These are phyloP conservation scores for Obba rivulosa DNA, from an alignment of 768 basidiomycete genomes.

Conservation along the genomic window DNA sequence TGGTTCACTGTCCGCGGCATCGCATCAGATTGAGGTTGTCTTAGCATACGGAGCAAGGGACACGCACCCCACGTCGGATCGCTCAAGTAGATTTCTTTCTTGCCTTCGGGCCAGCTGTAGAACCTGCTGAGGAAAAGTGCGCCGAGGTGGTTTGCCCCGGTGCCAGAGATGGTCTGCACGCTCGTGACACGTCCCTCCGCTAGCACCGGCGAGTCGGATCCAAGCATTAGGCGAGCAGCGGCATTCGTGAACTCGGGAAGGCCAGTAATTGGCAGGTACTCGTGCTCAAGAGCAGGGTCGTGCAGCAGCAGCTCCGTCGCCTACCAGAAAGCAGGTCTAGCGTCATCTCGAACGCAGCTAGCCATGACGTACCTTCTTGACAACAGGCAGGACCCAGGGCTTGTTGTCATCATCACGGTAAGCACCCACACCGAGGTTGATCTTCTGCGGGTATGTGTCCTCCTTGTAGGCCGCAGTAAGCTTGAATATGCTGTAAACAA, in stretches of 20 bases:
- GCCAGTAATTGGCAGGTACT: constrained; percentile 90
- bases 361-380: constrained; percentile 61
- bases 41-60: background rate
- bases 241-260: constrained; percentile 75
- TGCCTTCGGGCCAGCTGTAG: constrained; percentile 54
- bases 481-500: constrained; percentile 70
- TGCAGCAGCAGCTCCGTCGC: constrained; percentile 66
- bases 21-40: background rate
- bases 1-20: constrained; percentile 65
- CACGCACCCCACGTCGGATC: constrained; percentile 91
- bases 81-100: constrained; percentile 76
- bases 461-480: constrained; percentile 86
- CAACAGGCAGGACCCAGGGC: constrained; percentile 89
- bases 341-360: background rate
- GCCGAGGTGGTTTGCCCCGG: constrained; percentile 92
- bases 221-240: constrained; percentile 80
- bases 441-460: constrained; percentile 68
- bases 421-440: constrained; percentile 91
- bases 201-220: constrained; percentile 64
- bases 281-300: constrained; percentile 77
- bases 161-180: constrained; percentile 93
- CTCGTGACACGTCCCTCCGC: constrained; percentile 66
- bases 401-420: constrained; percentile 86
- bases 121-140: constrained; percentile 82
- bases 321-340: constrained; percentile 32